Conservation (phyloP, 768 basidiomycete species). For the Boletus edulis region DNA sequence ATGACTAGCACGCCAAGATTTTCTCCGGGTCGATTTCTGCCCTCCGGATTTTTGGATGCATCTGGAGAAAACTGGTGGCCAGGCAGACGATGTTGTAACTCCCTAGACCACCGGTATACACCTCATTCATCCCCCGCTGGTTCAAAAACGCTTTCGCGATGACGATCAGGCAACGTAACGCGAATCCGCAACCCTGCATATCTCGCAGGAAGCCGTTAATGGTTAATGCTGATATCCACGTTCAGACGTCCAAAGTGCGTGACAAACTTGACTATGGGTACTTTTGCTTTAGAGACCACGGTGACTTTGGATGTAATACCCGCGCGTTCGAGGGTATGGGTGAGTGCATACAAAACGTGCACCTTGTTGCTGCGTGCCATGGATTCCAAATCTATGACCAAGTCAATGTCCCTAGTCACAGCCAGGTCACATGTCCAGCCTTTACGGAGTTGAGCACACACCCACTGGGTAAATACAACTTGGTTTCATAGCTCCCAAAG, state of each 20-base stretch:
- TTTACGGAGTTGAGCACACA: conserved; percentile 38
- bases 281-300: conserved; percentile 90
- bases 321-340: conserved; percentile 66
- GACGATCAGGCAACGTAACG: conserved; percentile 79
- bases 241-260: conserved; percentile 78
- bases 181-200: conserved; percentile 54
- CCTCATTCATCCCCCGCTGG: conserved; percentile 94
- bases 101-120: conserved; percentile 90
- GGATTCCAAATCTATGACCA: conserved; percentile 78
- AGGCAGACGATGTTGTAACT: conserved; percentile 94
- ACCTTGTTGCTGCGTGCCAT: conserved; percentile 73
- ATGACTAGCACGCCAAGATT: conserved; percentile 94
- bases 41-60: conserved; percentile 94
- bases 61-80: conserved; percentile 92
- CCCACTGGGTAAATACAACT: conserved; percentile 91
- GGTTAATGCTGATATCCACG: conserved; percentile 94
- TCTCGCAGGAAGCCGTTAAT: conserved; percentile 80
- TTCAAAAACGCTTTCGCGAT: conserved; percentile 88
- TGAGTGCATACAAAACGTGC: conserved; percentile 71
- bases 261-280: conserved; percentile 95
- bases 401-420: conserved; percentile 80
- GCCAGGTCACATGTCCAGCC: conserved; percentile 10
- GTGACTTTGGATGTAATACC: conserved; percentile 79
- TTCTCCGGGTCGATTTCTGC: conserved; percentile 80
- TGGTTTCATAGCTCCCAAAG: conserved; percentile 93